Percentiles rank a stretch among this genome's conserved stretches.
Conservation (phyloP, 441 rosid species). For the Pelargonium hybrid region DNA sequence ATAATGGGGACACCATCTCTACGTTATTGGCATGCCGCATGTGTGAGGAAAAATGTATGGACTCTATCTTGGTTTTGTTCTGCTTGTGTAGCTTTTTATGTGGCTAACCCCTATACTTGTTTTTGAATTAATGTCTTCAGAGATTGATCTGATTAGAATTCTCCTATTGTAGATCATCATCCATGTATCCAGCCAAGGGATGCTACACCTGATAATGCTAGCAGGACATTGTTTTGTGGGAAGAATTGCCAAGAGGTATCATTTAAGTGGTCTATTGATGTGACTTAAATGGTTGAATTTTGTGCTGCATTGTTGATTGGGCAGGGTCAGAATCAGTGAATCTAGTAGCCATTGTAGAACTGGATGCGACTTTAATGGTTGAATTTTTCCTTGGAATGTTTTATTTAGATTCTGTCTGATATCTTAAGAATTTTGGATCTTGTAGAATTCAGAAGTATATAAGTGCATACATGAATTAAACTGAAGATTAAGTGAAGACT, state of each 20-base stretch:
- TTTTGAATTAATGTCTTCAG: neutral
- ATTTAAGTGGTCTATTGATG: too few species aligned
- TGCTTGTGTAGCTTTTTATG: neutral
- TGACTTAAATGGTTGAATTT: too few species aligned
- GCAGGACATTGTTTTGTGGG: constrained; percentile 52
- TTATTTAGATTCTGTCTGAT: too few species aligned
- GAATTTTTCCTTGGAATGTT: too few species aligned
- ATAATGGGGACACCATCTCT: constrained; percentile 20
- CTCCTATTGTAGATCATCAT: constrained; percentile 57
- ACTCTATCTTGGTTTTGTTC: constrained; percentile 10
- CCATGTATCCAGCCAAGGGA: constrained; percentile 38
- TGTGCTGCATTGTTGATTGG: too few species aligned
- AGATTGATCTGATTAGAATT: neutral
- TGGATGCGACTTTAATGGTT: too few species aligned
- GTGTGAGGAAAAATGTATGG: constrained; percentile 84
- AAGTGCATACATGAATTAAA: too few species aligned
- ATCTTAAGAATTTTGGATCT: too few species aligned
- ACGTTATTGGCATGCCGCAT: constrained; percentile 39
- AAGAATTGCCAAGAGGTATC: constrained; percentile 69
- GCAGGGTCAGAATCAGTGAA: too few species aligned
- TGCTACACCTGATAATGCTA: constrained; percentile 23
- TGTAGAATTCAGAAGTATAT: too few species aligned
- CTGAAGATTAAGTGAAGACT: too few species aligned
- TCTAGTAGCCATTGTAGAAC: too few species aligned
- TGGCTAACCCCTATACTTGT: neutral